phyloP scores from a whole-genome alignment of 106 monocot species.

The Dendrobium officinale region DNA sequence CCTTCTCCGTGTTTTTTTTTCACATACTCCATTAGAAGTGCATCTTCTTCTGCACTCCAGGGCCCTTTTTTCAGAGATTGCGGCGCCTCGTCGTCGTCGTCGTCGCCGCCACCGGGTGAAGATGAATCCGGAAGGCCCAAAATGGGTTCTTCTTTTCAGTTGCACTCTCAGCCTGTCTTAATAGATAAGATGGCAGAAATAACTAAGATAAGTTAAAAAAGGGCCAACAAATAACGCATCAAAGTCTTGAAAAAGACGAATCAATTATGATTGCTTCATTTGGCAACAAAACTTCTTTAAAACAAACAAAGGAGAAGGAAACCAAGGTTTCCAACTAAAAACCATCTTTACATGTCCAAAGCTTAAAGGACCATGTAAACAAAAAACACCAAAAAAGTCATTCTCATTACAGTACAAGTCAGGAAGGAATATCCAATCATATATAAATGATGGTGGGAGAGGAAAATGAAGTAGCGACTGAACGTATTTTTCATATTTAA shows the following conservation, averaged over 20 bases:
- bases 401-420: not conserved
- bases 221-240: no score
- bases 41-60: slow-evolving; percentile 79
- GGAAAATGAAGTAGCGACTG: not conserved
- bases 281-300: not conserved
- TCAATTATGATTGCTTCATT: no score
- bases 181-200: no score
- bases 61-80: slow-evolving; percentile 38
- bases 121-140: not conserved
- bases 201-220: no score
- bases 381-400: not conserved
- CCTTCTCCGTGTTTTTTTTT: slow-evolving; percentile 53
- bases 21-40: slow-evolving; percentile 50
- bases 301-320: not conserved
- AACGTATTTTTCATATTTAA: not conserved
- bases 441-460: not conserved
- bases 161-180: no score
- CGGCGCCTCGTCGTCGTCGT: not conserved
- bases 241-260: no score
- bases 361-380: not conserved
- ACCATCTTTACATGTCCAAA: not conserved
- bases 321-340: not conserved
- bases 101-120: no score
- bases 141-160: not conserved
- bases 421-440: not conserved